Base-by-base conservation (phyloP, 129 eudicot species). In the Artemisia tridentata region DNA sequence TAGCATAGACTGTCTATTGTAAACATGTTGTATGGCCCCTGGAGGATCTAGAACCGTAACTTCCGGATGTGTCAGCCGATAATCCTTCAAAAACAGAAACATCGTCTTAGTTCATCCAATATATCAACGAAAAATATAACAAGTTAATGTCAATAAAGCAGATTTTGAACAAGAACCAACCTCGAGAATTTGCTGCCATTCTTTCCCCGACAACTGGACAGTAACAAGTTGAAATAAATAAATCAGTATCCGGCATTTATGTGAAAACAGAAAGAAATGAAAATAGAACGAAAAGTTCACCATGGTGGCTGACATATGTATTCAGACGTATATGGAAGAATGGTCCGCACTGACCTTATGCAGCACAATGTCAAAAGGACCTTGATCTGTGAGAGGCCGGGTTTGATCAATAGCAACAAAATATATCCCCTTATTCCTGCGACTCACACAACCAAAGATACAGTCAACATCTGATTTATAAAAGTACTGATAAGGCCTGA, bases 11-110 rank as follows among this genome's bases (percentile, higher is more conserved):
- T 93, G 99, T 27, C 99, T 84, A 73, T 90, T 93, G 83, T 86
- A 85, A 29, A 93, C 81, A 74, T 87, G 92, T 53, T 87, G 88
- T 73, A 93, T 93, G 49, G 99, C 99, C 72, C 81, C 87, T 12
- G 97, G 99, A 70, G 99, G 99, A 81, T 90, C 97, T 51, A 90
- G 96, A 71, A 90, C 96, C 7, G 96, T 90, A 71, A 89, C 96
- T 72, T 90, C 92, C 13, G 99, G 99, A 84, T 93, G 99, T 34
- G 83, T 72, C 27, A 78, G 60, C 41, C 91, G 74, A 72, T 93
- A 93, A 79, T 93, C 97, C 99, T 93, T 25, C 82, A 80, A 41
- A 67, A 20, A 66, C 1, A 19, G 19, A 65, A 53, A 46, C 13
- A 63, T 7, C 15, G 43, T n/a, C 4, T 63, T 63, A 63, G 25